Evolutionary conservation across 2,329 filamentous ascomycete species (phyloP).

Genomic region (Sporothrix pallida): DNA sequence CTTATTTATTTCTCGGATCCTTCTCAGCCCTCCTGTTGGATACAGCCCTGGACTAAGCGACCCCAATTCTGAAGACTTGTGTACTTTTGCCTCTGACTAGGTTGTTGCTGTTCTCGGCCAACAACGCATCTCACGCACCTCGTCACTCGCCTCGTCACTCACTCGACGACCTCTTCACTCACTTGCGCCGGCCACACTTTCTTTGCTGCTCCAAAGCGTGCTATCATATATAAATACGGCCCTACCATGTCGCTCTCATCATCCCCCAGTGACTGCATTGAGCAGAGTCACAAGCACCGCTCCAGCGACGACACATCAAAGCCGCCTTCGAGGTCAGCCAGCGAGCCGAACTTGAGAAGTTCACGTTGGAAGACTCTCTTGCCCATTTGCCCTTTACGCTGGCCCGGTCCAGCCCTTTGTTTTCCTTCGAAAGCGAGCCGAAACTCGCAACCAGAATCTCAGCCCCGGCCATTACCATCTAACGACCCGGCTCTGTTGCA

Average conservation of each 20-base stretch:
- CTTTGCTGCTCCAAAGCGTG: no score
- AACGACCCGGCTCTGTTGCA: neutral
- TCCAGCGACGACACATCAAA: slow-evolving; percentile 7
- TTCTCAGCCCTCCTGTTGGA: neutral
- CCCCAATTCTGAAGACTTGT: neutral
- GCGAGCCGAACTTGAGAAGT: neutral
- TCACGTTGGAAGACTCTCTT: slow-evolving; percentile 10
- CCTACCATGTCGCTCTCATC: neutral
- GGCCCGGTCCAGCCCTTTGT: slow-evolving; percentile 3
- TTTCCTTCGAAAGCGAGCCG: slow-evolving; percentile 14
- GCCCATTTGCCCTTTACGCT: neutral
- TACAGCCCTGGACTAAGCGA: neutral
- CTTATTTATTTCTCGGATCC: neutral
- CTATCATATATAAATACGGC: neutral
- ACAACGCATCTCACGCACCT: slow-evolving; percentile 17
- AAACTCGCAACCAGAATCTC: neutral
- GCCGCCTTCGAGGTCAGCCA: slow-evolving; percentile 8
- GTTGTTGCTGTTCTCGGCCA: neutral
- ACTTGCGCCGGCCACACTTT: neutral
- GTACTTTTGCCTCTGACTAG: neutral
- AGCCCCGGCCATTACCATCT: neutral
- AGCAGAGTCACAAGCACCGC: neutral
- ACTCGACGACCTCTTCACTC: neutral
- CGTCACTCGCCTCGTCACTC: slow-evolving; percentile 9
- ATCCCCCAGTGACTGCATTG: slow-evolving; percentile 4